Conservation (phyloP, 768 basidiomycete species). For the Hemileccinum impolitum region DNA sequence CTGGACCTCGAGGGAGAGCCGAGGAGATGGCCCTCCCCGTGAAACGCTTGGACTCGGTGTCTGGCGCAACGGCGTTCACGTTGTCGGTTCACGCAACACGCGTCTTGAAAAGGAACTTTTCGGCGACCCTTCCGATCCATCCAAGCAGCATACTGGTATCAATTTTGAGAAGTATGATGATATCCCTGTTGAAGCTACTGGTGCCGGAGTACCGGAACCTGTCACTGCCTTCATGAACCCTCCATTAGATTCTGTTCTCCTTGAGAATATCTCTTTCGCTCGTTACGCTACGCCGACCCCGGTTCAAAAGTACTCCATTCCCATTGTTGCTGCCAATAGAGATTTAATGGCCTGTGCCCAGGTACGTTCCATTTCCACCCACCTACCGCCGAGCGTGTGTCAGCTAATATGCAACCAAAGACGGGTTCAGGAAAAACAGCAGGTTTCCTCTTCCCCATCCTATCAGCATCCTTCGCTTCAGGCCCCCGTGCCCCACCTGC, state of each 20-base stretch:
- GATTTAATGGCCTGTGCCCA: constrained; percentile 96
- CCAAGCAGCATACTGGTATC: constrained; percentile 93
- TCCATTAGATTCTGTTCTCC: constrained; percentile 87
- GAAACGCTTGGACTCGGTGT: constrained; percentile 52
- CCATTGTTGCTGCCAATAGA: constrained; percentile 87
- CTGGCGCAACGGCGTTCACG: constrained; percentile 90
- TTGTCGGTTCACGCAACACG: constrained; percentile 77
- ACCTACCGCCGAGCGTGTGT: constrained; percentile 6
- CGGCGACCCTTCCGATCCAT: constrained; percentile 81
- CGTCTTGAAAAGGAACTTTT: constrained; percentile 96
- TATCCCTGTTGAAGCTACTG: constrained; percentile 98
- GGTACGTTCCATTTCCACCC: constrained; percentile 39
- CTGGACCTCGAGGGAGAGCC: constrained; percentile 35
- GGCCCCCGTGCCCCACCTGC: constrained; percentile 77
- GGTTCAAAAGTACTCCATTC: constrained; percentile 99
- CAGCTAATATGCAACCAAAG: constrained; percentile 41
- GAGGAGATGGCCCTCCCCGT: constrained; percentile 41
- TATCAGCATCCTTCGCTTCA: constrained; percentile 83
- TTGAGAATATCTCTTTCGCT: constrained; percentile 92
- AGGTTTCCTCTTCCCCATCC: constrained; percentile 98
- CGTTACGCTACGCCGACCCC: constrained; percentile 96
- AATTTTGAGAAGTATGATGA: constrained; percentile 99
- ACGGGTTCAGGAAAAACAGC: constrained; percentile 99
- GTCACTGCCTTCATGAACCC: constrained; percentile 82
- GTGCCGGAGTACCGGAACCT: constrained; percentile 95